Evolutionary conservation across 1,284 basidiomycete genomes (phyloP).

Genomic region (Ceratobasidium sp.): DNA sequence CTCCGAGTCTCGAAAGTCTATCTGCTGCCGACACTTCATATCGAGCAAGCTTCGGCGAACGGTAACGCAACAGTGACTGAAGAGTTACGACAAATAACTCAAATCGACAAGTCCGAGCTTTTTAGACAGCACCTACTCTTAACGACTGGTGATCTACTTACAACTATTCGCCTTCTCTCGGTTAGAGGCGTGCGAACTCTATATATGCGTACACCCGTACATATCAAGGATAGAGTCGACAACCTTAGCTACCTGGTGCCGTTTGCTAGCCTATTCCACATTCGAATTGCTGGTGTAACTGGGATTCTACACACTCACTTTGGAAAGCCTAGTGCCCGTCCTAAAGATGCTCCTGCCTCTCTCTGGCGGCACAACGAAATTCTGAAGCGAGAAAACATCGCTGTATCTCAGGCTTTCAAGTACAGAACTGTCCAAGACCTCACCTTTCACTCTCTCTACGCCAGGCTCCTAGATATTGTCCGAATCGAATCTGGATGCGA

Average conservation of each 20-base stretch:
- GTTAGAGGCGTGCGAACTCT: not conserved
- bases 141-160: not conserved
- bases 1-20: no score
- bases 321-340: constrained; percentile 6
- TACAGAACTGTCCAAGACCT: constrained; percentile 2
- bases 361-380: constrained; percentile 5
- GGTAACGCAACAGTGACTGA: no score
- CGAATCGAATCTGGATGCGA: no score
- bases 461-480: no score
- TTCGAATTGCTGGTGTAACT: constrained; percentile 2
- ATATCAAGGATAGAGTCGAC: not conserved
- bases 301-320: constrained; percentile 3
- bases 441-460: no score
- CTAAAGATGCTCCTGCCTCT: not conserved
- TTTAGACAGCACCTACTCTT: not conserved
- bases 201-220: constrained; percentile 11
- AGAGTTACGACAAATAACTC: no score
- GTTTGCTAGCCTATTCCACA: constrained; percentile 7
- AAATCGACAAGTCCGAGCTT: no score
- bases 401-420: not conserved
- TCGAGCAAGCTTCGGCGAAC: no score
- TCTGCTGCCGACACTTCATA: no score
- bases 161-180: not conserved
- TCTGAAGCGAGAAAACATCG: not conserved
- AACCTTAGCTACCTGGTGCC: not conserved